Conservation (phyloP, 768 basidiomycete species). For the Nidularia pulvinata region DNA sequence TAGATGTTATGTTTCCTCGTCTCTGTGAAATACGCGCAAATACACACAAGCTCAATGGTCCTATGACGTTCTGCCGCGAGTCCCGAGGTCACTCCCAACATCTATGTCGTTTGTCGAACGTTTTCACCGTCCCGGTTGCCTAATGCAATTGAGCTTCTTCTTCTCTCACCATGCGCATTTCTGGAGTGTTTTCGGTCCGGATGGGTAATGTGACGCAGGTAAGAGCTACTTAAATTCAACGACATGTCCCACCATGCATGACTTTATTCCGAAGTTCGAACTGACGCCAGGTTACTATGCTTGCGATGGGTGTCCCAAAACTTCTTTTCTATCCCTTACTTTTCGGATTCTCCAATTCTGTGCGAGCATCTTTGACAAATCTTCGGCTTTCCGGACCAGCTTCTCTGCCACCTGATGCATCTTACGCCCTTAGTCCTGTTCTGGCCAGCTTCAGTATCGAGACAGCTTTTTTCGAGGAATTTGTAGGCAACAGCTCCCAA, state of each 20-base stretch:
- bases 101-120: too few species aligned
- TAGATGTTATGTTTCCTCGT: too few species aligned
- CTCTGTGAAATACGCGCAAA: too few species aligned
- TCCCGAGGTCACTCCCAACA: too few species aligned
- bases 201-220: neutral
- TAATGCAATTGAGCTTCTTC: neutral
- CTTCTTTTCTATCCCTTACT: too few species aligned
- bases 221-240: neutral
- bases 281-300: too few species aligned
- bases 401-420: slow-evolving; percentile 40
- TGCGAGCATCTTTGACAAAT: slow-evolving; percentile 8
- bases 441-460: slow-evolving; percentile 56
- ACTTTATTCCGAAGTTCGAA: too few species aligned
- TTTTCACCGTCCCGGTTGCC: too few species aligned
- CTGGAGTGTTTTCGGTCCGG: neutral
- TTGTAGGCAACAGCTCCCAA: slow-evolving; percentile 39
- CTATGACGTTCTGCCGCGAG: too few species aligned
- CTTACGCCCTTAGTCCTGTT: slow-evolving; percentile 37
- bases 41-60: too few species aligned
- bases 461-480: slow-evolving; percentile 52
- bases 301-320: too few species aligned
- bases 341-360: too few species aligned
- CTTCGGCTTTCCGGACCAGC: slow-evolving; percentile 38
- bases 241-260: neutral
- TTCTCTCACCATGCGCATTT: neutral